Evolutionary conservation across 768 basidiomycete genomes (phyloP), one percentile per base, ranked within the genome.

Genomic region (Leucocoprinus leucothites): DNA sequence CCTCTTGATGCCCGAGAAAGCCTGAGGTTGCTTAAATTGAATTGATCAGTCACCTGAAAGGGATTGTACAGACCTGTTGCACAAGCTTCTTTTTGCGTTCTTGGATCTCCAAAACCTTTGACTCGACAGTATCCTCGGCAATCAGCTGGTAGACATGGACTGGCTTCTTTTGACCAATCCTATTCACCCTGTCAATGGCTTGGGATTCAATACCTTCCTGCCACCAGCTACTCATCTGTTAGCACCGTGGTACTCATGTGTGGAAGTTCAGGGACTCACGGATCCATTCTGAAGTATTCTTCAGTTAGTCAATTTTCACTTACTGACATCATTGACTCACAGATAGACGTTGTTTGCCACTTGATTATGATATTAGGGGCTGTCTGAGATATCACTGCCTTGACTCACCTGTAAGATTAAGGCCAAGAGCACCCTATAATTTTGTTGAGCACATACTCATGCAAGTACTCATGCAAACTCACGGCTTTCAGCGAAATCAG

Each of bases 121-220:
- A 80, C 68, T 95, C 93, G 1, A 94, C 86, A 0, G 93, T 95
- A 61, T 93, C 79, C 61, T 94, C 92, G 0, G 93, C 91, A 52
- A 95, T 92, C 46, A 95, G 72, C 62, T 94, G 93, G 64, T 93
- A 94, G 18, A 94, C 91, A 59, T 88, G 85, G 28, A 95, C 91
- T 1, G 80, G 74, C 65, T 87, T 92, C 59, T 70, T 89, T 67
- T 95, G 93, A 13, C 93, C 93, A 58, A 93, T 91, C 48, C 89
- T 82, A 62, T 91, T 91, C 53, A 87, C 87, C 60, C 88, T 74
- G 64, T 90, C 89, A 50, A 91, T 86, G 1, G 90, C 89, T 64
- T 93, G 89, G 60, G 84, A 86, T 69, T 92, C 90, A 34, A 92
- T 92, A 2, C 89, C 88, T 63, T 91, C 89, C 77, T 89, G 87